Conservation (phyloP, 768 basidiomycete genomes). For the Hygrophorus pudorinus region DNA sequence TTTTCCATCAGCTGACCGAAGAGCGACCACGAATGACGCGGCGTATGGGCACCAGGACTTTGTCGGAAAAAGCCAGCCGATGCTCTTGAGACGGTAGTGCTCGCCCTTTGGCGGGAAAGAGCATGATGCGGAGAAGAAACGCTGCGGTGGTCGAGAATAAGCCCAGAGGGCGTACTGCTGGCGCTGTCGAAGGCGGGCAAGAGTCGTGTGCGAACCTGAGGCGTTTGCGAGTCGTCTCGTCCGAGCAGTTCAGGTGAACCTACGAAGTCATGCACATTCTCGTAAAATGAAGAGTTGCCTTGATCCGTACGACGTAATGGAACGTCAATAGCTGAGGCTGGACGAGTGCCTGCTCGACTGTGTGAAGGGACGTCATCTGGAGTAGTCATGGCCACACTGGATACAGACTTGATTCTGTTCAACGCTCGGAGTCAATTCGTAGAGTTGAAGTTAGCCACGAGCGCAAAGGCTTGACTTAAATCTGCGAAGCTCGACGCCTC, state of each 20-base stretch:
- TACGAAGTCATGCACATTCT: conserved; percentile 6
- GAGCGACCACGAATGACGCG: conserved; percentile 46
- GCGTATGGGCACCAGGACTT: conserved; percentile 6
- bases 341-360: too few species aligned
- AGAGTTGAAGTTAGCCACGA: too few species aligned
- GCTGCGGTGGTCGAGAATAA: conserved; percentile 13
- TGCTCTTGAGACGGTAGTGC: conserved; percentile 4
- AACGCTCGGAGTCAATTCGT: too few species aligned
- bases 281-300: not conserved
- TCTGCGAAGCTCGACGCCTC: too few species aligned
- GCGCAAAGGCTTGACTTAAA: too few species aligned
- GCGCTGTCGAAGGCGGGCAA: not conserved
- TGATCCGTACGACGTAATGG: not conserved
- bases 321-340: not conserved
- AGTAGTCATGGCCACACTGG: too few species aligned
- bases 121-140: conserved; percentile 13
- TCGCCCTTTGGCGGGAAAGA: conserved; percentile 7
- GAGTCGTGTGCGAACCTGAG: conserved; percentile 2
- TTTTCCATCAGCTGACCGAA: conserved; percentile 69
- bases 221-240: not conserved
- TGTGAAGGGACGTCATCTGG: too few species aligned
- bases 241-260: conserved; percentile 18
- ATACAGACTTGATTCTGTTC: too few species aligned
- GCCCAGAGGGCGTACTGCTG: conserved; percentile 8
- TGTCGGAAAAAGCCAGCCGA: conserved; percentile 8